Evolutionary conservation across 2,329 filamentous ascomycete species (phyloP), one percentile per base, ranked within the genome.

Genomic region (Truncatella angustata): DNA sequence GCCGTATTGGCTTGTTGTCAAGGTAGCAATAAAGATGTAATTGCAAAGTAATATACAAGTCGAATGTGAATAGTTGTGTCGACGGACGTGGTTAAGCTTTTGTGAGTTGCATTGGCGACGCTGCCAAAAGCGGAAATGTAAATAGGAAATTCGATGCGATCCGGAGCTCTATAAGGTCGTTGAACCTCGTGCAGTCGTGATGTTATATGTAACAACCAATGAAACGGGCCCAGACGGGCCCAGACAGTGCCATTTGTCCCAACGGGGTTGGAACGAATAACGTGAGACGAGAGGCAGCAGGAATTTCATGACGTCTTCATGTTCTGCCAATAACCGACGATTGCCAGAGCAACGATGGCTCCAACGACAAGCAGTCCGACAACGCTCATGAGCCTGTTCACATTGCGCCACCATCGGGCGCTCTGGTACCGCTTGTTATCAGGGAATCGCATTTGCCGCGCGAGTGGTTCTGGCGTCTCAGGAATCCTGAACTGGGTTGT

Each of bases 331-430:
- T 78, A 68, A 42, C 80, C 79, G 14, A 83, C 66, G 20, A 83
- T 71, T 16, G 74, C 72, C 44, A 85, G 72, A 10, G 78, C 75
- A 28, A 77, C 64, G 24, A 81, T 67, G 24, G 79, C 75, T 30
- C 74, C 79, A 18, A 84, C 67, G 28, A 84, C 73, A 43, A 84
- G 64, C 4, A 83, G 63, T 3, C 81, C 81, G 21, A 83, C 64
- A 42, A 83, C 59, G 23, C 80, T 76, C 81, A 85, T 84, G 57
- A 73, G 72, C 50, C 81, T 75, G 61, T 85, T 85, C 40, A 84
- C 70, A 45, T 74, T 78, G 51, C 81, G 74, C 81, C 81, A 85
- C 81, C 81, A 84, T 44, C 73, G 70, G 11, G 79, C 79, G 50
- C 77, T 82, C 58, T 75, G 73, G 57, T 75, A 79, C 36, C 73